Conservation (phyloP, 768 basidiomycete species). For the Pisolithus albus region DNA sequence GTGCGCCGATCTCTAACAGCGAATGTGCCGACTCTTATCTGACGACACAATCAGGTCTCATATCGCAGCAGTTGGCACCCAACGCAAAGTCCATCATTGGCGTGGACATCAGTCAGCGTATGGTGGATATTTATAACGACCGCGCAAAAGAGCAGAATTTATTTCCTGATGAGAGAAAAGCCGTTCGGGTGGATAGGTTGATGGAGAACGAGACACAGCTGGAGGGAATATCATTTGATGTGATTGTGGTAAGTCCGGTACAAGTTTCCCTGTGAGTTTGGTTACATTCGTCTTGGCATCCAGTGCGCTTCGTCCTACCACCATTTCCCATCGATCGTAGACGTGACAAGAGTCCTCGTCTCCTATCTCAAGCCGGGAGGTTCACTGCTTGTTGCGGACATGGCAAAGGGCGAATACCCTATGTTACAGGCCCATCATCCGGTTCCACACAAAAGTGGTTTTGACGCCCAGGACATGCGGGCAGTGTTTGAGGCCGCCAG, state of each 20-base stretch:
- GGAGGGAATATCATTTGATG: slow-evolving; percentile 50
- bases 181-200: slow-evolving; percentile 40
- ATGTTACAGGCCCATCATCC: slow-evolving; percentile 28
- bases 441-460: slow-evolving; percentile 48
- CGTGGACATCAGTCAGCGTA: slow-evolving; percentile 59
- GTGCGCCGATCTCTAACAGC: slow-evolving; percentile 24
- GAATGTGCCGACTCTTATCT: background rate
- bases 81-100: slow-evolving; percentile 55
- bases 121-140: slow-evolving; percentile 55
- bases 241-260: slow-evolving; percentile 46
- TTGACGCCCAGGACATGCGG: slow-evolving; percentile 39
- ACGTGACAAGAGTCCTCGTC: slow-evolving; percentile 44
- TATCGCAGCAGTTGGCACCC: slow-evolving; percentile 51
- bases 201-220: slow-evolving; percentile 43
- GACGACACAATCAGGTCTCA: slow-evolving; percentile 35
- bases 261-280: background rate
- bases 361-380: slow-evolving; percentile 53
- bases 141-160: slow-evolving; percentile 51
- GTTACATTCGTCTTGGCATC: background rate
- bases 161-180: slow-evolving; percentile 51
- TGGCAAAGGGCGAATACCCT: slow-evolving; percentile 26
- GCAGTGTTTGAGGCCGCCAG: slow-evolving; percentile 43
- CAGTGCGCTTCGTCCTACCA: slow-evolving; percentile 57
- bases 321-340: slow-evolving; percentile 42
- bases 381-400: slow-evolving; percentile 47